Evolutionary conservation across 345 rosid species (phyloP), one percentile per base, ranked within the genome.

Genomic region (Noccaea caerulescens): DNA sequence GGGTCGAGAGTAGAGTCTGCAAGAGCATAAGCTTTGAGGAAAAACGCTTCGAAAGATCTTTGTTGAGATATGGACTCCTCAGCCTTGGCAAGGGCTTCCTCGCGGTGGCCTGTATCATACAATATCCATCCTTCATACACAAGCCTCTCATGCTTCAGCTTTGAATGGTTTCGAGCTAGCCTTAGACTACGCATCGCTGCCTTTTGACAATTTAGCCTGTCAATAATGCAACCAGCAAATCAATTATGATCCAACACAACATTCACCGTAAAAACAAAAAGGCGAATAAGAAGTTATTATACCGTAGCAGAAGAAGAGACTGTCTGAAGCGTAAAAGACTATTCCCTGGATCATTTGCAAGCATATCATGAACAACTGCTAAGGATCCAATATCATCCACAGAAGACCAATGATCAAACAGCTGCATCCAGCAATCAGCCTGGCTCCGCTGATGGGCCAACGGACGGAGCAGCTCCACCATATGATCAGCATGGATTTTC

Each of bases 391-490:
- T 86, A 82, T 93, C 98, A 59, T 93, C 98, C 34, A 93, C 98
- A 10, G 86, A 81, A 37, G 97, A 93, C 98, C 98, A 93, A 34
- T 91, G 82, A 79, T 93, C 96, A 72, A 89, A 86, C 37, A 93
- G 85, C 71, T 89, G 96, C 95, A 91, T 89, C 98, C 97, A 93
- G 74, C 97, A 91, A 69, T 91, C 97, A 69, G 91, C 97, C 74
- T 85, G 90, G 76, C 87, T 87, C 85, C 86, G 88, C 70, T 86
- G 87, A 74, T 83, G 96, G 38, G 80, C 95, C 63, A 81, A 82
- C 41, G 97, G 96, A 6, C 77, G 73, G 10, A 93, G 88, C 67
- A 86, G 73, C 79, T 91, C 89, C 38, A 91, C 87, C 83, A 93
- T 63, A 45, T 76, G 87, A 53, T 93, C 92, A 43, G 90, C 88